Evolutionary conservation across 768 basidiomycete species (phyloP).

Genomic region (Candolleomyces eurysporus): DNA sequence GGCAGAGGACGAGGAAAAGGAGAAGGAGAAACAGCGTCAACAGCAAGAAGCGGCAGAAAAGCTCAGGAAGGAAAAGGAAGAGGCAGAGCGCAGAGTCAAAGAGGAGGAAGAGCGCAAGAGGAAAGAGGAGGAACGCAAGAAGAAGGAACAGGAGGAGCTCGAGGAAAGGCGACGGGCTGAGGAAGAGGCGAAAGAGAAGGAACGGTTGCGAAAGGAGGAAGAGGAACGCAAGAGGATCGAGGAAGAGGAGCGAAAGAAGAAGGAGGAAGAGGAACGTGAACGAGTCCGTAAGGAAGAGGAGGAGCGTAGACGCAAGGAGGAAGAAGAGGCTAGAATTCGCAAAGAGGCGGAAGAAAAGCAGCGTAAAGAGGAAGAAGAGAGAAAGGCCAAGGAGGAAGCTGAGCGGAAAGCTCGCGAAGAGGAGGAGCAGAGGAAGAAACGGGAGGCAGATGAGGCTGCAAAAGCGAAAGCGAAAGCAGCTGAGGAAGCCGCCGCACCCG

Average conservation of each 20-base stretch:
- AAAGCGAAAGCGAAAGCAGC: slow-evolving; percentile 14
- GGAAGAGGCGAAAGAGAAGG: slow-evolving; percentile 29
- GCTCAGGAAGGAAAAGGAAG: slow-evolving; percentile 38
- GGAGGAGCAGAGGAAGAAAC: slow-evolving; percentile 36
- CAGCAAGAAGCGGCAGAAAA: slow-evolving; percentile 45
- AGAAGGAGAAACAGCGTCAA: slow-evolving; percentile 38
- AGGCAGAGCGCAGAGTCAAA: slow-evolving; percentile 42
- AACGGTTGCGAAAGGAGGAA: slow-evolving; percentile 28
- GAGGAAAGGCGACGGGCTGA: slow-evolving; percentile 15
- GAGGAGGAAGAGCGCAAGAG: slow-evolving; percentile 34
- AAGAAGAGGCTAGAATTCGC: slow-evolving; percentile 35
- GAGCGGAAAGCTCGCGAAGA: slow-evolving; percentile 9
- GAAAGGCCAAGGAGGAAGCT: slow-evolving; percentile 32
- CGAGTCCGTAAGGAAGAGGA: slow-evolving; percentile 42
- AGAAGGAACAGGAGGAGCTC: slow-evolving; percentile 19
- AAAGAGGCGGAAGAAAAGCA: slow-evolving; percentile 27
- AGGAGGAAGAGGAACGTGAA: slow-evolving; percentile 48
- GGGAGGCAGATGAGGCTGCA: slow-evolving; percentile 29
- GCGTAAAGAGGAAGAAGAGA: slow-evolving; percentile 22
- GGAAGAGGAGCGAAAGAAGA: slow-evolving; percentile 32
- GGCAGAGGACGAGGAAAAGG: slow-evolving; percentile 44
- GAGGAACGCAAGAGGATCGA: slow-evolving; percentile 32
- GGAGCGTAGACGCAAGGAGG: slow-evolving; percentile 33
- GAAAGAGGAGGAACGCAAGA: slow-evolving; percentile 15
- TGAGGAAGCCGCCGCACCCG: not conserved